These are phyloP conservation scores for Pseudopediastrum boryanum DNA, from an alignment of 139 green algal genomes.

Conservation along the genomic window DNA sequence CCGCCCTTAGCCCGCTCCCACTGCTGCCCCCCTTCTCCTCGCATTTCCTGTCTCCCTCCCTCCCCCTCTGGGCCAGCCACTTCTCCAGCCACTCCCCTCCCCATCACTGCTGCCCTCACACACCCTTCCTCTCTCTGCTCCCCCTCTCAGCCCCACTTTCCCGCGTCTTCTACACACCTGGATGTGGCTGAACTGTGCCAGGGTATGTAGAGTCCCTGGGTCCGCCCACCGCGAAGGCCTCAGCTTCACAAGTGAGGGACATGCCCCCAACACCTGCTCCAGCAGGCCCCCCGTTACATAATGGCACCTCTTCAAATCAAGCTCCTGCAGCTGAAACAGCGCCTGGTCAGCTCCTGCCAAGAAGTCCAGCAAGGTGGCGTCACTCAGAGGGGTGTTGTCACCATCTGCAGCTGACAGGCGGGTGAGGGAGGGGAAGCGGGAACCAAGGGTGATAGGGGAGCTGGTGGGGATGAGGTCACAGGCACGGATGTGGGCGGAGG, in stretches of 20 bases:
- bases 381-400: not conserved
- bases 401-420: too few relatives aligned
- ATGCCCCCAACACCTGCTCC: not conserved
- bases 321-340: not conserved
- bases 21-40: not conserved
- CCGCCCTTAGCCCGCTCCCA: too few relatives aligned
- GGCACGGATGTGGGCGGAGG: too few relatives aligned
- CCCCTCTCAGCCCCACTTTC: not conserved
- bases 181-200: not conserved
- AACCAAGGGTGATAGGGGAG: too few relatives aligned
- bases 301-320: slow-evolving; percentile 36
- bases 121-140: not conserved
- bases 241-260: slow-evolving; percentile 24
- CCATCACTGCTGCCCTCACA: not conserved
- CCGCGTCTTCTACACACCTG: too few relatives aligned
- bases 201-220: not conserved
- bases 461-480: too few relatives aligned
- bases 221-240: slow-evolving; percentile 23
- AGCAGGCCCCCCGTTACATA: slow-evolving; percentile 12
- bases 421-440: too few relatives aligned
- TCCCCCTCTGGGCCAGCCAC: not conserved
- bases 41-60: not conserved
- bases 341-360: not conserved
- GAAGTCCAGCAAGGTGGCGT: slow-evolving; percentile 16
- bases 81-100: not conserved